Conservation (phyloP, 2,329 filamentous ascomycete genomes). For the Fonsecaea monophora region DNA sequence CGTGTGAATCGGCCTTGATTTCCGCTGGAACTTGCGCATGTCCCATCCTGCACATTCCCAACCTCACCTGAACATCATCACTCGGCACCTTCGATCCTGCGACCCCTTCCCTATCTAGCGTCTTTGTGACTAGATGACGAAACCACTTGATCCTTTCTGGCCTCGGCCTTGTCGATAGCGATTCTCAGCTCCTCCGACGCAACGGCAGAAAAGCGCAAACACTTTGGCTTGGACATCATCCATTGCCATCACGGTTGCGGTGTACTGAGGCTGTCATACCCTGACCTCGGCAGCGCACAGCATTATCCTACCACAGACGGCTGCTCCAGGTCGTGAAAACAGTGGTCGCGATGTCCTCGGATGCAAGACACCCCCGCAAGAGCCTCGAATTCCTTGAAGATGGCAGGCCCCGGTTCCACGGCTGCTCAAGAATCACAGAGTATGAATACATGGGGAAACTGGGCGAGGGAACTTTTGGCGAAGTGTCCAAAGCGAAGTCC, state of each 20-base stretch:
- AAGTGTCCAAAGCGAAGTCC: constrained; percentile 88
- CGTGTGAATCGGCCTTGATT: neutral
- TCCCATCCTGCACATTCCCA: neutral
- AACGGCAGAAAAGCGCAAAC: constrained; percentile 7
- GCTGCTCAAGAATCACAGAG: constrained; percentile 70
- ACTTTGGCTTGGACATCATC: neutral
- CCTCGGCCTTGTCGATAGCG: constrained; percentile 32
- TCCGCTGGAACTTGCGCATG: neutral
- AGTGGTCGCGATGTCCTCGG: constrained; percentile 23
- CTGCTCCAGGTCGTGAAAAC: neutral
- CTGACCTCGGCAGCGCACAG: neutral
- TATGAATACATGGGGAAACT: constrained; percentile 60
- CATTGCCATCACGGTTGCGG: neutral
- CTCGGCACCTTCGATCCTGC: neutral
- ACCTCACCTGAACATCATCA: neutral
- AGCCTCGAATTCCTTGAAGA: constrained; percentile 54
- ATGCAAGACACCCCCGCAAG: constrained; percentile 20
- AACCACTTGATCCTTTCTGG: constrained; percentile 16
- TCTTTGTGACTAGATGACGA: constrained; percentile 26
- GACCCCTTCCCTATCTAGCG: neutral
- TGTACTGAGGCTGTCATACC: neutral
- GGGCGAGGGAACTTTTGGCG: constrained; percentile 91
- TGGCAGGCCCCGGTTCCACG: constrained; percentile 70
- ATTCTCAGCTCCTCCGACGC: neutral
- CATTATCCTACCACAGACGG: neutral